A percentile compares a stretch with the other conserved stretches of the same genome.
Evolutionary conservation across 441 rosid genomes (phyloP).

Genomic region (Arabidopsis lyrata): DNA sequence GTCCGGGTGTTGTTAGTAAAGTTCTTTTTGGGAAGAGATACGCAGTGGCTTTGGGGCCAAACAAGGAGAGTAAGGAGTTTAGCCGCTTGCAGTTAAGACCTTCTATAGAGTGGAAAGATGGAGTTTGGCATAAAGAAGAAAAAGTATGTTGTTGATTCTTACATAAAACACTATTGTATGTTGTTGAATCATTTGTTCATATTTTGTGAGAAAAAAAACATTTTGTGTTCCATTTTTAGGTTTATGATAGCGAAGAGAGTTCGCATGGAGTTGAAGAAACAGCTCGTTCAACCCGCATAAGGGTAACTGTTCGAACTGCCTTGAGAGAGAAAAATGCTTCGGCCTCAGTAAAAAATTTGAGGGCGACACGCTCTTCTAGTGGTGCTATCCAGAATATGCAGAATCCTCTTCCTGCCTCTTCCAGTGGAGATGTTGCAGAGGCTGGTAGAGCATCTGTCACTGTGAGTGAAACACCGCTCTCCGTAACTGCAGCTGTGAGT

Average conservation of each 20-base stretch:
- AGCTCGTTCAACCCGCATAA: conserved; percentile 28
- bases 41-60: conserved; percentile 55
- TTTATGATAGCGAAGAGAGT: conserved; percentile 10
- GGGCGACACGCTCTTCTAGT: conserved; percentile 29
- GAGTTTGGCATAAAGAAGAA: conserved; percentile 21
- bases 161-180: not conserved
- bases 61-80: conserved; percentile 50
- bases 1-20: conserved; percentile 55
- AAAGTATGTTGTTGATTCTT: conserved; percentile 8
- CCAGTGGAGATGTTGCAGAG: conserved; percentile 2
- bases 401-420: conserved; percentile 8
- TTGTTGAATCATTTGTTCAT: not conserved
- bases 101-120: conserved; percentile 34
- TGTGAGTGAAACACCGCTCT: conserved; percentile 6
- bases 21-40: conserved; percentile 55
- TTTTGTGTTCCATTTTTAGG: conserved; percentile 20
- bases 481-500: conserved; percentile 36
- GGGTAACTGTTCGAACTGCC: conserved; percentile 16
- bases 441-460: conserved; percentile 16
- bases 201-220: not conserved
- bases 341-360: not conserved
- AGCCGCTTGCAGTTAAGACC: conserved; percentile 57
- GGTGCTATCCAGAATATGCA: not conserved
- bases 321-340: not conserved
- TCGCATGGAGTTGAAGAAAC: conserved; percentile 26